A percentile compares a stretch with the other conserved stretches of the same genome.
These are phyloP conservation scores for Cyclotella atomus DNA, from an alignment of 108 stramenopile species.

Conservation along the genomic window DNA sequence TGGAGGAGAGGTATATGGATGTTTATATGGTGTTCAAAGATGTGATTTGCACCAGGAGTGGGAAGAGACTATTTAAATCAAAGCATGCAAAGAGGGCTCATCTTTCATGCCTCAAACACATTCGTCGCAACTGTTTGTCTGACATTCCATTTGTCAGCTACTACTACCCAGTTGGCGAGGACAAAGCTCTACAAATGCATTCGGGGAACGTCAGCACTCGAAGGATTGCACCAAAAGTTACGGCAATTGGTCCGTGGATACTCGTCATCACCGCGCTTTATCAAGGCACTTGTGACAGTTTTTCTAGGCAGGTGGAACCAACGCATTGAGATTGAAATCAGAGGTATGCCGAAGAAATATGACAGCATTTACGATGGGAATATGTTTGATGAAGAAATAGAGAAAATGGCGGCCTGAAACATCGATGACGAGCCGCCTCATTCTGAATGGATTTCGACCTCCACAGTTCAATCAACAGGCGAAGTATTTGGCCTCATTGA, in stretches of 20 bases:
- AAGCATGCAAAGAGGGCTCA: slow-evolving; percentile 2
- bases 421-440: neutral
- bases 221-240: slow-evolving; percentile 30
- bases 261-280: slow-evolving; percentile 16
- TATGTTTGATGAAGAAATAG: slow-evolving; percentile 21
- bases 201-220: slow-evolving; percentile 15
- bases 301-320: slow-evolving; percentile 16
- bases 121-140: slow-evolving; percentile 19
- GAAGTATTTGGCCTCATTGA: slow-evolving; percentile 25
- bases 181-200: slow-evolving; percentile 15
- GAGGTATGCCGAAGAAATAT: slow-evolving; percentile 18
- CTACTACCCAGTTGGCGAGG: slow-evolving; percentile 14
- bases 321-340: slow-evolving; percentile 15
- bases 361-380: slow-evolving; percentile 12
- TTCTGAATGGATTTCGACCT: slow-evolving; percentile 13
- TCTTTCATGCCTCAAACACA: slow-evolving; percentile 1
- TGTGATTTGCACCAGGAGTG: no score
- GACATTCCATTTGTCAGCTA: slow-evolving; percentile 18
- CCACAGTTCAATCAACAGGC: slow-evolving; percentile 1
- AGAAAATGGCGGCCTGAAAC: slow-evolving; percentile 2
- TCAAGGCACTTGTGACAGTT: slow-evolving; percentile 4
- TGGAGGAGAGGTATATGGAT: no score
- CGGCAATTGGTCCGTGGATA: slow-evolving; percentile 16
- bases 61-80: neutral
- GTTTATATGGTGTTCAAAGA: no score